A percentile compares a stretch with the other conserved stretches of the same genome.
Evolutionary conservation across 2,329 filamentous ascomycete genomes (phyloP).

Genomic region (Aspergillus ustus): DNA sequence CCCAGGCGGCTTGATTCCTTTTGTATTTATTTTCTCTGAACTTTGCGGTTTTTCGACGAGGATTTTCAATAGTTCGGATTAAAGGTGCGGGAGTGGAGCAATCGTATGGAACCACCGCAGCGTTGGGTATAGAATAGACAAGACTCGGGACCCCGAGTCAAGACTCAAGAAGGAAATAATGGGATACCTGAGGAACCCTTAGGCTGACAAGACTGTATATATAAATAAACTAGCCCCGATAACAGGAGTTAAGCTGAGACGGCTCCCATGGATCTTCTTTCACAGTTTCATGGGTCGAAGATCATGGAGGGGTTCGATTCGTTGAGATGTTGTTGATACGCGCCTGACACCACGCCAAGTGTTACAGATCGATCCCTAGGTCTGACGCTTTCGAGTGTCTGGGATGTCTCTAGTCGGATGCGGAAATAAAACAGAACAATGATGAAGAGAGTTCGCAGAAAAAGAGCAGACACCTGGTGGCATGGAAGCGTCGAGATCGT

Average conservation of each 20-base stretch:
- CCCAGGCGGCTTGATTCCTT: constrained; percentile 2
- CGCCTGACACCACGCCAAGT: constrained; percentile 28
- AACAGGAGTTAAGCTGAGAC: not conserved
- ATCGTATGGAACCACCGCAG: not conserved
- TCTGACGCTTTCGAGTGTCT: not conserved
- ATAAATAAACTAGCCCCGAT: not conserved
- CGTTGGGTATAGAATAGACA: constrained; percentile 3
- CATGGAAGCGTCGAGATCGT: not conserved
- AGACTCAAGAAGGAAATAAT: not conserved
- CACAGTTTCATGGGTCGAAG: constrained; percentile 10
- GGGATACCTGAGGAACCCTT: not conserved
- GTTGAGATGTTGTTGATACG: constrained; percentile 18
- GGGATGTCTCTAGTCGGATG: not conserved
- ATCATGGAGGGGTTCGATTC: constrained; percentile 23
- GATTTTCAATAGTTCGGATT: constrained; percentile 15
- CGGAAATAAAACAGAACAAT: not conserved
- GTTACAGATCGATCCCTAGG: constrained; percentile 28
- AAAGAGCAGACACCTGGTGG: not conserved
- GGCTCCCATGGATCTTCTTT: constrained; percentile 11
- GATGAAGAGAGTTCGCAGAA: not conserved
- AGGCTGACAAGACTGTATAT: not conserved
- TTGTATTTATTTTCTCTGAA: constrained; percentile 7
- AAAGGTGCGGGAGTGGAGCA: constrained; percentile 7
- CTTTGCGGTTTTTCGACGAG: constrained; percentile 1
- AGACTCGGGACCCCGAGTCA: not conserved